phyloP scores from a whole-genome alignment of 1,139 yeast genomes.

The Waltiozyma sp. region DNA sequence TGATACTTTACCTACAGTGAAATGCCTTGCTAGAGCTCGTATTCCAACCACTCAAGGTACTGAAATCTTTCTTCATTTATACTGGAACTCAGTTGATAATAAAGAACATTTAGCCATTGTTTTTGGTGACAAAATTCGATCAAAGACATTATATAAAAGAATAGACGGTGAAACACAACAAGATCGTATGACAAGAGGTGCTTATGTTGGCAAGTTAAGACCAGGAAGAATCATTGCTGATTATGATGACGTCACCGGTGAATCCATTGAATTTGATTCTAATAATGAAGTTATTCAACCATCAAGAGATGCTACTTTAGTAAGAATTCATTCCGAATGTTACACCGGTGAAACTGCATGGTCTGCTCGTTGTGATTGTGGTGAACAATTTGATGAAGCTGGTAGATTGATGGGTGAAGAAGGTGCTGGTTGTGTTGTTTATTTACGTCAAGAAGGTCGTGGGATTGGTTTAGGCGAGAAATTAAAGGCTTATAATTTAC shows the following conservation, averaged over 20 bases:
- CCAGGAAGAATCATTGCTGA: slow-evolving; percentile 78
- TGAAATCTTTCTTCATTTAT: slow-evolving; percentile 84
- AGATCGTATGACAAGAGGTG: slow-evolving; percentile 95
- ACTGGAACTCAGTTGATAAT: slow-evolving; percentile 72
- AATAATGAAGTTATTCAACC: slow-evolving; percentile 36
- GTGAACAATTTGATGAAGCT: slow-evolving; percentile 97
- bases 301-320: slow-evolving; percentile 34
- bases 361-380: slow-evolving; percentile 98
- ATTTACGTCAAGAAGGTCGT: slow-evolving; percentile 94
- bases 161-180: slow-evolving; percentile 71
- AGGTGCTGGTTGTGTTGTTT: slow-evolving; percentile 92
- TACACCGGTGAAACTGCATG: slow-evolving; percentile 99
- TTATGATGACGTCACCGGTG: slow-evolving; percentile 34
- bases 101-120: slow-evolving; percentile 97
- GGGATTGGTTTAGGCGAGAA: slow-evolving; percentile 97
- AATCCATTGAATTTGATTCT: slow-evolving; percentile 35
- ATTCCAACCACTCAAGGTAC: slow-evolving; percentile 92
- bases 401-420: slow-evolving; percentile 80
- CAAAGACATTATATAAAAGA: slow-evolving; percentile 54
- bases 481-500: slow-evolving; percentile 90
- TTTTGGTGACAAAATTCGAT: slow-evolving; percentile 84
- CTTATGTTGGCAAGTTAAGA: slow-evolving; percentile 76
- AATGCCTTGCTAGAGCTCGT: slow-evolving; percentile 84
- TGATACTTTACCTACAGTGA: slow-evolving; percentile 51
- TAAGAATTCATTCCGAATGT: slow-evolving; percentile 92